Evolutionary conservation across 768 basidiomycete genomes (phyloP).

Genomic region (Mycena amicta): DNA sequence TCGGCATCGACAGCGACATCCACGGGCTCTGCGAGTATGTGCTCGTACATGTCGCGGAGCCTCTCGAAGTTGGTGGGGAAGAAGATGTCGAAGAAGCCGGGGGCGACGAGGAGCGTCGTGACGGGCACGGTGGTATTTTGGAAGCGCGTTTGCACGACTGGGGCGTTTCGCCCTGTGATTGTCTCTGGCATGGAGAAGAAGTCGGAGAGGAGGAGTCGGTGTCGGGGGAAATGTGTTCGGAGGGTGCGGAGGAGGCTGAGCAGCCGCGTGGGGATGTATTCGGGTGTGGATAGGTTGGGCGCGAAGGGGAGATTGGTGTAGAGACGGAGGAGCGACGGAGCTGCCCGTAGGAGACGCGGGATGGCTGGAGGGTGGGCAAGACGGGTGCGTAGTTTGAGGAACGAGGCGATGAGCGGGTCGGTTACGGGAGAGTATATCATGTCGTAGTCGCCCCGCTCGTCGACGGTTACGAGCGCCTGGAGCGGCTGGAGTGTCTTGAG

Average conservation of each 20-base stretch:
- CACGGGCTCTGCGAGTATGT: conserved; percentile 71
- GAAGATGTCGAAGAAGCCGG: conserved; percentile 98
- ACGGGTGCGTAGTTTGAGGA: conserved; percentile 67
- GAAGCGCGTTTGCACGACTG: conserved; percentile 94
- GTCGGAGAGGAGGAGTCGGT: conserved; percentile 93
- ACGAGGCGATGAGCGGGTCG: conserved; percentile 82
- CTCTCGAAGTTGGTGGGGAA: conserved; percentile 91
- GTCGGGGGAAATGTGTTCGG: conserved; percentile 82
- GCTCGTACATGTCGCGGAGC: conserved; percentile 89
- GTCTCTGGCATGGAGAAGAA: conserved; percentile 88
- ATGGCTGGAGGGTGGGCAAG: conserved; percentile 62
- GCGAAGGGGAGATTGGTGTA: conserved; percentile 80
- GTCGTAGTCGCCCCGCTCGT: conserved; percentile 79
- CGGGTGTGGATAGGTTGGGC: conserved; percentile 83
- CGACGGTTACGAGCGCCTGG: conserved; percentile 81
- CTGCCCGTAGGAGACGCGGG: conserved; percentile 54
- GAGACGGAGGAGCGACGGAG: conserved; percentile 58
- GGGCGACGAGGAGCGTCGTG: conserved; percentile 86
- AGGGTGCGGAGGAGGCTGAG: conserved; percentile 83
- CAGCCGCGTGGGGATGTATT: conserved; percentile 92
- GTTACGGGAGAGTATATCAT: conserved; percentile 81
- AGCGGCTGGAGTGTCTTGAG: conserved; percentile 75
- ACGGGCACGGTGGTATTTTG: conserved; percentile 86
- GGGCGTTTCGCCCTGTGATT: conserved; percentile 74
- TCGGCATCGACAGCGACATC: too few relatives aligned